Conservation (phyloP, 2,329 filamentous ascomycete genomes). For the Neonectria ditissima region DNA sequence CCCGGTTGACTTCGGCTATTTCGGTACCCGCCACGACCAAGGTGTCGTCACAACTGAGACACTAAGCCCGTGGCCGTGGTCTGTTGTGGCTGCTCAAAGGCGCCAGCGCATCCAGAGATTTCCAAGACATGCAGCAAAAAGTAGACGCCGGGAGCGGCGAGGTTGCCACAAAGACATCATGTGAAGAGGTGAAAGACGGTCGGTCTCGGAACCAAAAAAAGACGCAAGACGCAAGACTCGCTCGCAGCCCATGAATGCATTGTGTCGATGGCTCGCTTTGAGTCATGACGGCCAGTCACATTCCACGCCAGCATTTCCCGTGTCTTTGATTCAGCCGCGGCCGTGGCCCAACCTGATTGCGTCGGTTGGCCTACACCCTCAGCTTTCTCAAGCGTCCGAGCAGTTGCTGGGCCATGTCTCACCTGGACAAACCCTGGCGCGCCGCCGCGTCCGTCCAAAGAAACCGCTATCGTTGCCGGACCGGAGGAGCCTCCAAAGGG, state of each 20-base stretch:
- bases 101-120: conserved; percentile 39
- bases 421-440: conserved; percentile 35
- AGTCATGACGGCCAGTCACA: conserved; percentile 45
- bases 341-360: conserved; percentile 41
- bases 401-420: conserved; percentile 35
- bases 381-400: not conserved
- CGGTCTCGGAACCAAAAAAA: conserved; percentile 2
- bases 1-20: not conserved
- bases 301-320: conserved; percentile 38
- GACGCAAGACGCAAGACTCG: conserved; percentile 14
- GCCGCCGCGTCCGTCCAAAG: conserved; percentile 39
- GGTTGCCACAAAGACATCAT: conserved; percentile 39
- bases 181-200: conserved; percentile 41
- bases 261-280: conserved; percentile 37
- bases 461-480: conserved; percentile 8
- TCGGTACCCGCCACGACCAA: conserved; percentile 2
- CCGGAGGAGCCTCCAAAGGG: conserved; percentile 9
- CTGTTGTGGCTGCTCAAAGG: conserved; percentile 25
- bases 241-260: conserved; percentile 24
- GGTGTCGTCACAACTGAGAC: conserved; percentile 42
- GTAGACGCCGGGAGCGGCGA: conserved; percentile 41
- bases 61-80: conserved; percentile 38
- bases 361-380: conserved; percentile 20
- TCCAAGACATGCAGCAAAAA: conserved; percentile 35
- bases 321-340: conserved; percentile 36